Percentiles rank a stretch among this genome's conserved stretches.
phyloP scores from a whole-genome alignment of 495 filamentous ascomycete genomes.

The Podospora anserina region DNA sequence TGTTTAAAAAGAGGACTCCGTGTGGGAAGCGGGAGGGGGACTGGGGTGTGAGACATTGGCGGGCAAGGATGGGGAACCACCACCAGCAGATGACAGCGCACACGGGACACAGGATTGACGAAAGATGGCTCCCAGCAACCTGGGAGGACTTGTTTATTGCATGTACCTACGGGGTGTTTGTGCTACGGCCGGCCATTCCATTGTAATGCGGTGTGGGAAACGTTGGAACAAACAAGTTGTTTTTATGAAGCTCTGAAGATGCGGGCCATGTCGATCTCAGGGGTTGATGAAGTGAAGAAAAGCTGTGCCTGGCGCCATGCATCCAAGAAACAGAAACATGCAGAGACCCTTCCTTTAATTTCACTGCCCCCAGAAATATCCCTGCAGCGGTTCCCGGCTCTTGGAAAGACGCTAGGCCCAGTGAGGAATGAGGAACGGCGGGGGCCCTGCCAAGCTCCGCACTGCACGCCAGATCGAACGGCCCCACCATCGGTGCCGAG shows the following conservation, averaged over 20 bases:
- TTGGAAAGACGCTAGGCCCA: neutral
- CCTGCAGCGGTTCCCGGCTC: neutral
- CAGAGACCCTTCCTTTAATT: neutral
- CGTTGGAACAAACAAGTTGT: neutral
- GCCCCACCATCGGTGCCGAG: neutral
- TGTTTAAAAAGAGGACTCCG: neutral
- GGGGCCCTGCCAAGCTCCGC: neutral
- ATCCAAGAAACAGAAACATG: neutral
- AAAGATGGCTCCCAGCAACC: neutral
- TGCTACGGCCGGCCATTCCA: neutral
- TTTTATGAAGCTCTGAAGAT: neutral
- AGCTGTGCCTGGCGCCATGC: neutral
- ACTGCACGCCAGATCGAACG: conserved; percentile 1
- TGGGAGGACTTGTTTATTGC: neutral
- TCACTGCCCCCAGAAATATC: neutral
- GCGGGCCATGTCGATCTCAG: neutral
- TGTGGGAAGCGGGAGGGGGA: neutral
- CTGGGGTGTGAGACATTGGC: conserved; percentile 11
- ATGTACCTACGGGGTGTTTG: neutral
- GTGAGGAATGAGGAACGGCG: neutral
- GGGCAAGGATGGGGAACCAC: no score
- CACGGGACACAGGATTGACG: neutral
- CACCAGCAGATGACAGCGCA: neutral
- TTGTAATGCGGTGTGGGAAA: neutral
- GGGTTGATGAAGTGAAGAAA: neutral